Percentiles rank a stretch among this genome's conserved stretches.
phyloP scores from a whole-genome alignment of 495 filamentous ascomycete species.

The Xylaria cubensis region DNA sequence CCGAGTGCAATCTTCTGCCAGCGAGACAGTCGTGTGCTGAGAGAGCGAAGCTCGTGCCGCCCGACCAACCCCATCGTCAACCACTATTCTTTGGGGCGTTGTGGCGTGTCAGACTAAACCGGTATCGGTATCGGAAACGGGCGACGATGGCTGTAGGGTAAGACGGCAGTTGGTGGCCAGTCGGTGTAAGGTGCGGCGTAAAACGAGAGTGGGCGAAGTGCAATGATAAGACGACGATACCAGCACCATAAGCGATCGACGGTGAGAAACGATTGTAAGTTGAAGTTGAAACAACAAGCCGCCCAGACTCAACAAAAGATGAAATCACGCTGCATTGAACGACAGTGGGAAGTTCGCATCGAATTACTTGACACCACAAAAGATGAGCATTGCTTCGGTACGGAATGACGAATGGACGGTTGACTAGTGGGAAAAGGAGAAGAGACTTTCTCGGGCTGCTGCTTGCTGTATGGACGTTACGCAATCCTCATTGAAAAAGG shows the following conservation, averaged over 20 bases:
- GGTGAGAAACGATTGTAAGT: conserved; percentile 4
- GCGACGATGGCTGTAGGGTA: background rate
- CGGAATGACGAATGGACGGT: background rate
- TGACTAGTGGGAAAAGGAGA: background rate
- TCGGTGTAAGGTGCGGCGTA: background rate
- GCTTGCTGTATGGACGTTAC: conserved; percentile 16
- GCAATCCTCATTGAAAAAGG: conserved; percentile 18
- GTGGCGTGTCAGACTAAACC: background rate
- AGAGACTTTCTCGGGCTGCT: background rate
- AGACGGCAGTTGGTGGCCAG: background rate
- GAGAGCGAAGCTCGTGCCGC: conserved; percentile 37
- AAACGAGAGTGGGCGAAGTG: conserved; percentile 18
- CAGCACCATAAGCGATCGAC: conserved; percentile 9
- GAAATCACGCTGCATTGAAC: conserved; percentile 17
- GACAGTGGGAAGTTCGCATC: conserved; percentile 12
- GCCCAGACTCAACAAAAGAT: background rate
- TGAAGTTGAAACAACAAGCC: conserved; percentile 8
- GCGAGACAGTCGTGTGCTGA: conserved; percentile 36
- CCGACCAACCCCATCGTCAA: conserved; percentile 39
- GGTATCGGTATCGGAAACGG: background rate
- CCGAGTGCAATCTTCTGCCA: conserved; percentile 37
- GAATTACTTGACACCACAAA: conserved; percentile 21
- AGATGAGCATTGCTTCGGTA: conserved; percentile 10
- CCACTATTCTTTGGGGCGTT: background rate
- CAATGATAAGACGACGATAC: background rate